Evolutionary conservation across 139 green algal genomes (phyloP).

Genomic region (Raphidocelis subcapitata): DNA sequence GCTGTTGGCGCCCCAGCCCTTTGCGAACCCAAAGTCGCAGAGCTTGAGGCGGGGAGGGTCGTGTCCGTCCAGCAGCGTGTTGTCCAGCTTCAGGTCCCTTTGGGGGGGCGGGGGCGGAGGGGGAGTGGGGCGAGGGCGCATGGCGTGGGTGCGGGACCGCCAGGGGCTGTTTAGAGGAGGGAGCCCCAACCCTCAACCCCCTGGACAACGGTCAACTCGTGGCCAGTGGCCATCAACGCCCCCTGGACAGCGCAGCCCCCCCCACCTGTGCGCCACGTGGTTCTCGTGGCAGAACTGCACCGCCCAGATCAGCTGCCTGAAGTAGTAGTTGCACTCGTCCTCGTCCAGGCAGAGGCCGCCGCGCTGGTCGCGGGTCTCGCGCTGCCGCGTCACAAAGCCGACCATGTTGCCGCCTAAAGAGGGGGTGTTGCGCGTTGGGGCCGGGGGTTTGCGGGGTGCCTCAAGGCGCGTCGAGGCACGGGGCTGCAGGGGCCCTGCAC

Average conservation of each 20-base stretch:
- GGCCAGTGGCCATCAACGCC: too few relatives aligned
- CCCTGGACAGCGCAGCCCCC: too few relatives aligned
- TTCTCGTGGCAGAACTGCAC: conserved; percentile 87
- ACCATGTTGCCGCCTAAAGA: conserved; percentile 59
- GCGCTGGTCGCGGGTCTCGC: conserved; percentile 32
- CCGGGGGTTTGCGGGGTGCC: too few relatives aligned
- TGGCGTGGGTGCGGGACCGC: too few relatives aligned
- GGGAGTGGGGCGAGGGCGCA: too few relatives aligned
- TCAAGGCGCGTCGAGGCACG: too few relatives aligned
- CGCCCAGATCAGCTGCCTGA: conserved; percentile 83
- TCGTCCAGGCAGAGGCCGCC: conserved; percentile 57
- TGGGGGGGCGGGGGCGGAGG: too few relatives aligned
- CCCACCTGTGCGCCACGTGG: conserved; percentile 77
- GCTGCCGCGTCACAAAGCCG: conserved; percentile 47
- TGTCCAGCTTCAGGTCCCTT: conserved; percentile 64
- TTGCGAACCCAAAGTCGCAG: conserved; percentile 72
- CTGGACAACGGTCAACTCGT: too few relatives aligned
- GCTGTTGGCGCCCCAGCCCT: conserved; percentile 52
- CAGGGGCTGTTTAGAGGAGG: too few relatives aligned
- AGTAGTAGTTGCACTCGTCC: conserved; percentile 64
- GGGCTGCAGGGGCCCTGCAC: too few relatives aligned
- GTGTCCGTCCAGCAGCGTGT: conserved; percentile 55
- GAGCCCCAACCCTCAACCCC: too few relatives aligned
- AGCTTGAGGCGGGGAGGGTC: conserved; percentile 53
- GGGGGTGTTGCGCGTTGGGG: too few relatives aligned